Conservation (phyloP, 441 rosid genomes). For the Pelargonium australe region DNA sequence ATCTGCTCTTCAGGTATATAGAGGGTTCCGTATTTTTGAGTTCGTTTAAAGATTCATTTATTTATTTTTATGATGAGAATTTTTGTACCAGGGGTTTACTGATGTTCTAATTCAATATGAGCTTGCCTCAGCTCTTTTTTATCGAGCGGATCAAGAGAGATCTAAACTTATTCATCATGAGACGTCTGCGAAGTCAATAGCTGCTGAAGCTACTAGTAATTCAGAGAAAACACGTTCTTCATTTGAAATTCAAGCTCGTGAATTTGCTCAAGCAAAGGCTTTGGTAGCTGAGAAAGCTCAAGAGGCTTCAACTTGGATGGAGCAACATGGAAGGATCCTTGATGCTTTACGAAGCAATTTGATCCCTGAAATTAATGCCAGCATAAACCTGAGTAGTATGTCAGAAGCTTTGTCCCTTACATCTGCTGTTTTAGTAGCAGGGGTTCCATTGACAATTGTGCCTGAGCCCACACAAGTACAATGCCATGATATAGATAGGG, state of each 20-base stretch:
- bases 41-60: conserved; percentile 17
- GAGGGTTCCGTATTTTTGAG: conserved; percentile 13
- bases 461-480: conserved; percentile 98
- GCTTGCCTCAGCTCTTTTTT: conserved; percentile 59
- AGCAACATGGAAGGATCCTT: conserved; percentile 83
- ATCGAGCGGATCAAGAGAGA: conserved; percentile 85
- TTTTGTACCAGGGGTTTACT: conserved; percentile 62
- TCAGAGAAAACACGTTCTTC: conserved; percentile 60
- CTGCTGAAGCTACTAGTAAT: conserved; percentile 76
- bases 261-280: conserved; percentile 79
- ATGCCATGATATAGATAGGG: conserved; percentile 84
- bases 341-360: conserved; percentile 73
- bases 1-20: conserved; percentile 77
- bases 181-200: conserved; percentile 79
- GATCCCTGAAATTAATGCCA: conserved; percentile 59
- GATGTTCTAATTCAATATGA: conserved; percentile 75
- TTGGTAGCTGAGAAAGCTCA: conserved; percentile 76
- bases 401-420: conserved; percentile 65
- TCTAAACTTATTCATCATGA: conserved; percentile 68
- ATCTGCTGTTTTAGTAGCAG: conserved; percentile 82
- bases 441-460: conserved; percentile 88
- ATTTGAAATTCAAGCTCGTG: conserved; percentile 79
- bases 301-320: conserved; percentile 84
- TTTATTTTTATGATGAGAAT: conserved; percentile 26
- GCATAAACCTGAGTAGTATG: conserved; percentile 42